phyloP scores from a whole-genome alignment of 2,329 filamentous ascomycete species.

The Aspergillus udagawae region DNA sequence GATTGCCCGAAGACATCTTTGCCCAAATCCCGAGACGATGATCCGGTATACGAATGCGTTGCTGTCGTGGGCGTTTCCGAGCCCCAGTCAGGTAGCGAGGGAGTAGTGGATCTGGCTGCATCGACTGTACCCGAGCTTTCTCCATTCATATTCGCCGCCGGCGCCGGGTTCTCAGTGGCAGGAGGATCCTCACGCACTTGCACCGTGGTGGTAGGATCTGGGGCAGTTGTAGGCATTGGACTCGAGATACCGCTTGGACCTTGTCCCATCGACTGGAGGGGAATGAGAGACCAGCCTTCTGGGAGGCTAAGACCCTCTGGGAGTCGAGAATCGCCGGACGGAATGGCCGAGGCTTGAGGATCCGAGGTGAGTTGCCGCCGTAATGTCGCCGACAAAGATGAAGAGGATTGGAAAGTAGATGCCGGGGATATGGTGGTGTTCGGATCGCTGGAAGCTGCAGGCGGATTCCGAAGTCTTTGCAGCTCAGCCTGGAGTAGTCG shows the following conservation, averaged over 20 bases:
- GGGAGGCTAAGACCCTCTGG: slow-evolving; percentile 51
- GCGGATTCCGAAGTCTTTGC: slow-evolving; percentile 56
- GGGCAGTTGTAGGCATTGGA: slow-evolving; percentile 4
- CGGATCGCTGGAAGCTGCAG: slow-evolving; percentile 24
- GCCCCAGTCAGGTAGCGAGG: slow-evolving; percentile 17
- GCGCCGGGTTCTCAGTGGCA: neutral
- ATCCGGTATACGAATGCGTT: slow-evolving; percentile 14
- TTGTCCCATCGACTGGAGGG: slow-evolving; percentile 21
- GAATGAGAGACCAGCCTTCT: slow-evolving; percentile 43
- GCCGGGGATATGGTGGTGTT: slow-evolving; percentile 5
- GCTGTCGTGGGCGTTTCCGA: slow-evolving; percentile 7
- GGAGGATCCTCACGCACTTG: neutral
- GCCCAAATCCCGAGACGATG: slow-evolving; percentile 26
- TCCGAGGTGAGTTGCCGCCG: slow-evolving; percentile 29
- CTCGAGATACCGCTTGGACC: slow-evolving; percentile 2
- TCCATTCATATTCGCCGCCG: slow-evolving; percentile 1
- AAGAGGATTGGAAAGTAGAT: slow-evolving; percentile 15
- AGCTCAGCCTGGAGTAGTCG: slow-evolving; percentile 65
- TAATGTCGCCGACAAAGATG: slow-evolving; percentile 15
- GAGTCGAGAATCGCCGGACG: slow-evolving; percentile 43
- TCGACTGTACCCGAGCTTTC: slow-evolving; percentile 1
- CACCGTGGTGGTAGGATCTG: neutral
- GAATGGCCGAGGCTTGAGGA: slow-evolving; percentile 29
- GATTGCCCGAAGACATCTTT: slow-evolving; percentile 24
- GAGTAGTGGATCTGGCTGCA: slow-evolving; percentile 1